Evolutionary conservation across 768 basidiomycete genomes (phyloP).

Genomic region (Boletales sp.): DNA sequence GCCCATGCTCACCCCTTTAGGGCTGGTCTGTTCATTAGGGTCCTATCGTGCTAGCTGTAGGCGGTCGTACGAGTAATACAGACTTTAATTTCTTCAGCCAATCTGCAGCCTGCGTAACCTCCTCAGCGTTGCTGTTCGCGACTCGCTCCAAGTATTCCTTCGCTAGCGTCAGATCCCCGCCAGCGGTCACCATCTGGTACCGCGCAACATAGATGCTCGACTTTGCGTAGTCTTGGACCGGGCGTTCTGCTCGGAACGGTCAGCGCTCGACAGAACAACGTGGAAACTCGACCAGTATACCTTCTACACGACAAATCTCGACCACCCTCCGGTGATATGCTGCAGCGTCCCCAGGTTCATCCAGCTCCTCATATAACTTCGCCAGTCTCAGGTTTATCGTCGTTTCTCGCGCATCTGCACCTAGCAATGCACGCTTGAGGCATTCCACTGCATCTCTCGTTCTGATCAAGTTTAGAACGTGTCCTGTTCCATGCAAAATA

Average conservation of each 20-base stretch:
- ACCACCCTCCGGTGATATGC: constrained; percentile 81
- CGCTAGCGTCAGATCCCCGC: constrained; percentile 68
- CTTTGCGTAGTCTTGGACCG: constrained; percentile 74
- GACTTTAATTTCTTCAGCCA: constrained; percentile 58
- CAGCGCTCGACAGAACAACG: constrained; percentile 4
- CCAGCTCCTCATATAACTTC: constrained; percentile 60
- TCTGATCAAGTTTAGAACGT: constrained; percentile 38
- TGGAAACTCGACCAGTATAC: constrained; percentile 31
- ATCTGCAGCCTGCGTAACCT: constrained; percentile 71
- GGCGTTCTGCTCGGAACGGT: constrained; percentile 42
- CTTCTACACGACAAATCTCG: constrained; percentile 53
- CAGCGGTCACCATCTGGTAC: constrained; percentile 60
- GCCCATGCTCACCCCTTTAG: constrained; percentile 20
- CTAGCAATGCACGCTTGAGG: constrained; percentile 83
- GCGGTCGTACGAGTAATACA: constrained; percentile 23
- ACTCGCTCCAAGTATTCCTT: constrained; percentile 70
- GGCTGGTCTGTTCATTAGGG: constrained; percentile 18
- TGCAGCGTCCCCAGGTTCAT: constrained; percentile 65
- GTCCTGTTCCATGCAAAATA: not conserved
- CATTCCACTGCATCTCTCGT: constrained; percentile 87
- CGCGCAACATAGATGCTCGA: constrained; percentile 85
- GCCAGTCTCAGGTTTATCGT: constrained; percentile 73
- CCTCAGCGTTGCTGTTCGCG: constrained; percentile 76
- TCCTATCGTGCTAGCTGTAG: not conserved
- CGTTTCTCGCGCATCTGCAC: constrained; percentile 75